Evolutionary conservation across 2,329 filamentous ascomycete genomes (phyloP).

Genomic region (Penicillium oxalicum): DNA sequence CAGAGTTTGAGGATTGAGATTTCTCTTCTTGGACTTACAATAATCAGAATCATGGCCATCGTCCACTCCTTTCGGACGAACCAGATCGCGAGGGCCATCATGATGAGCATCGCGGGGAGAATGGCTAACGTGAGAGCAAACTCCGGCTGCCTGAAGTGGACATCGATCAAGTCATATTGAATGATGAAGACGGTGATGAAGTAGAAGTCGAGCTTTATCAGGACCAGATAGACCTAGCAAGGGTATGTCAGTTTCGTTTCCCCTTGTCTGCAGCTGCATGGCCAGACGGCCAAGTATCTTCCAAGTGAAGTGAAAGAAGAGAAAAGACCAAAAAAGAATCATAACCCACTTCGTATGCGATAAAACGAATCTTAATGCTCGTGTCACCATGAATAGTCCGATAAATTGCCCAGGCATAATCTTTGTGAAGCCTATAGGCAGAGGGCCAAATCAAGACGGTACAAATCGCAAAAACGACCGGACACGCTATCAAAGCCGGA

Average conservation of each 20-base stretch:
- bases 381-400: conserved; percentile 12
- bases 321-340: not conserved
- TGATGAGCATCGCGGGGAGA: conserved; percentile 10
- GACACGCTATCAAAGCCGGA: conserved; percentile 8
- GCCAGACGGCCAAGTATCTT: too few species aligned
- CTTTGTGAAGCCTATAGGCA: conserved; percentile 13
- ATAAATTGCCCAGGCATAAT: conserved; percentile 19
- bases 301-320: too few species aligned
- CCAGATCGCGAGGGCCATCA: conserved; percentile 12
- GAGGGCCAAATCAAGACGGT: conserved; percentile 8
- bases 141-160: conserved; percentile 17
- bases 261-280: too few species aligned
- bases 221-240: conserved; percentile 13
- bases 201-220: conserved; percentile 14
- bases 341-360: conserved; percentile 12
- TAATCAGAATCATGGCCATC: conserved; percentile 3
- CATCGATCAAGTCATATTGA: conserved; percentile 17
- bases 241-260: too few species aligned
- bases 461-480: conserved; percentile 11
- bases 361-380: conserved; percentile 6
- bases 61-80: conserved; percentile 10
- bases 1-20: too few species aligned
- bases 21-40: conserved; percentile 1
- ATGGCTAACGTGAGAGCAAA: conserved; percentile 14
- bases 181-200: conserved; percentile 17